phyloP scores from a whole-genome alignment of 1,284 basidiomycete species.

The Polyporus tsugae region DNA sequence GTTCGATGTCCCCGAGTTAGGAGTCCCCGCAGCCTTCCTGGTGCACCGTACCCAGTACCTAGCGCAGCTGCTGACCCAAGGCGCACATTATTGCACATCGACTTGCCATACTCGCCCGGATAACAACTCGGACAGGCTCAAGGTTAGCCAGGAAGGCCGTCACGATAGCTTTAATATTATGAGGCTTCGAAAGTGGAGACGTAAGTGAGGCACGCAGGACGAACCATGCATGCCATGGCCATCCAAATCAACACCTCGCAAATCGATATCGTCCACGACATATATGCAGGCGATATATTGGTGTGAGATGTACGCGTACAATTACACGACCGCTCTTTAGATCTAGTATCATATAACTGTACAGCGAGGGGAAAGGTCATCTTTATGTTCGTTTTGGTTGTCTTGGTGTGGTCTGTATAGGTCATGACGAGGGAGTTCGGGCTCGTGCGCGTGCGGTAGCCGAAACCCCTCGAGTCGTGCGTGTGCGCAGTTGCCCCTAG shows the following conservation, averaged over 20 bases:
- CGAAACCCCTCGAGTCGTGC: background rate
- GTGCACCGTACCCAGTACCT: background rate
- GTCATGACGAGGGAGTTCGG: constrained; percentile 4
- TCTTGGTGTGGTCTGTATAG: constrained; percentile 4
- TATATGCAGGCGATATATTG: constrained; percentile 24
- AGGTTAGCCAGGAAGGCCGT: background rate
- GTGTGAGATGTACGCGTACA: constrained; percentile 42
- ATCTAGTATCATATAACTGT: constrained; percentile 38
- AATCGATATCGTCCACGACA: constrained; percentile 3
- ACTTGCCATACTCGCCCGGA: background rate
- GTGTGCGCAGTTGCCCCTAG: background rate
- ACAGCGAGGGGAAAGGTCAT: constrained; percentile 24
- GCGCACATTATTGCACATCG: background rate
- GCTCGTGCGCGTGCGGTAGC: background rate
- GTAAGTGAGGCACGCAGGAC: background rate
- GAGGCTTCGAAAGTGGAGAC: background rate
- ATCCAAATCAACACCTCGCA: background rate
- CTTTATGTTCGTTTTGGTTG: constrained; percentile 20
- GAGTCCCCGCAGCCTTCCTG: background rate
- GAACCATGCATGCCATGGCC: background rate
- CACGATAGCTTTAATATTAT: background rate
- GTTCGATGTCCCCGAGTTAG: background rate
- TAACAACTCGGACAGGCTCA: background rate
- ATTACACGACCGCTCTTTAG: constrained; percentile 42
- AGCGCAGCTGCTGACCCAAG: background rate